phyloP scores from a whole-genome alignment of 2,329 filamentous ascomycete species.

The Alternaria novae-zelandiae region DNA sequence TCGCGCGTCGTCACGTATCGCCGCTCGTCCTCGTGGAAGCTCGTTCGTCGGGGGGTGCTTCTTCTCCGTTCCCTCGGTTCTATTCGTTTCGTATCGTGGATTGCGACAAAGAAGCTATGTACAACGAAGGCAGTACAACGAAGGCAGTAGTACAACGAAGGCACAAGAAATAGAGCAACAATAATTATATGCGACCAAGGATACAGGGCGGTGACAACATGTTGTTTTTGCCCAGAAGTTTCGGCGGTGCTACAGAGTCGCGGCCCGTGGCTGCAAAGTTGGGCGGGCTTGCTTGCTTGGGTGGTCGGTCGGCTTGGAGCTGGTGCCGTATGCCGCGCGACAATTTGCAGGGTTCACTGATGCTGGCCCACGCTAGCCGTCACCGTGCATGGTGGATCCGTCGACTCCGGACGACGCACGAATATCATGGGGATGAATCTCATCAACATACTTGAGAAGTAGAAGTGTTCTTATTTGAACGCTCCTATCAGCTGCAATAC shows the following conservation, averaged over 20 bases:
- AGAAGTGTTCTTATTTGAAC: neutral
- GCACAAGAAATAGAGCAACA: neutral
- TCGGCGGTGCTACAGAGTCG: neutral
- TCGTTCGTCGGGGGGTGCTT: neutral
- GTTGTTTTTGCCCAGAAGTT: neutral
- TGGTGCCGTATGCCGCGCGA: conserved; percentile 20
- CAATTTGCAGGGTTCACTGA: conserved; percentile 20
- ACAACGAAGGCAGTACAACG: neutral
- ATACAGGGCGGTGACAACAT: neutral
- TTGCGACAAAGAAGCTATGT: neutral
- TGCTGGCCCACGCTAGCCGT: conserved; percentile 19
- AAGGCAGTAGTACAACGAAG: neutral
- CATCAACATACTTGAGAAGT: too few relatives aligned
- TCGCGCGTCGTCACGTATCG: neutral
- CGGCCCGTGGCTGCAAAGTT: neutral
- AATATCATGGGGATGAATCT: neutral
- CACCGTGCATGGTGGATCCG: conserved; percentile 14
- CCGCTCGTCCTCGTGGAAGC: neutral
- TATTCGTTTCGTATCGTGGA: neutral
- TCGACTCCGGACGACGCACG: neutral
- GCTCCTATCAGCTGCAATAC: neutral
- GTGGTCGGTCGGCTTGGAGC: conserved; percentile 1
- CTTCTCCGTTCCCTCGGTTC: neutral
- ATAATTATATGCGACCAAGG: neutral
- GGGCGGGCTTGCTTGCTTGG: neutral